A percentile compares a stretch with the other conserved stretches of the same genome.
phyloP scores from a whole-genome alignment of 106 monocot genomes.

The Phalaenopsis aphrodite region DNA sequence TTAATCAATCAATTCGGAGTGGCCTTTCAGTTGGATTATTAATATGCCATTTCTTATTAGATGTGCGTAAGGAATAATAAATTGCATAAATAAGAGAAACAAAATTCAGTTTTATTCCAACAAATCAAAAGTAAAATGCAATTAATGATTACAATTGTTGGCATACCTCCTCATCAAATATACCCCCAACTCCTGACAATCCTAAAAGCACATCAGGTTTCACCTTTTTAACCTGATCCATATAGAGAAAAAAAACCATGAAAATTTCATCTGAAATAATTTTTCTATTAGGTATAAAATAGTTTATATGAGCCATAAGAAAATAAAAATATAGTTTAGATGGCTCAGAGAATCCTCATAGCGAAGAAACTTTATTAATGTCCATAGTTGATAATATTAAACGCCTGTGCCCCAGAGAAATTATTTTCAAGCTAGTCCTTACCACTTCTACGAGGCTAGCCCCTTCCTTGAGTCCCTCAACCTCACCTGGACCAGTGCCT shows the following conservation, averaged over 20 bases:
- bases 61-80: background rate
- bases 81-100: background rate
- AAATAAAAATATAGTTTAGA: background rate
- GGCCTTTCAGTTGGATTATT: background rate
- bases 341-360: background rate
- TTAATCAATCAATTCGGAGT: background rate
- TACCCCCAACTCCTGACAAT: slow-evolving; percentile 93
- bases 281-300: background rate
- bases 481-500: slow-evolving; percentile 52
- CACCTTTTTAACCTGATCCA: slow-evolving; percentile 67
- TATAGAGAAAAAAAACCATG: slow-evolving; percentile 1
- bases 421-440: slow-evolving; percentile 13
- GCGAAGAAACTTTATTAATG: background rate
- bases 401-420: background rate
- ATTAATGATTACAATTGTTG: background rate
- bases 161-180: slow-evolving; percentile 79
- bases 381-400: background rate
- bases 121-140: background rate
- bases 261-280: background rate
- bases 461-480: slow-evolving; percentile 73
- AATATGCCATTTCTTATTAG: background rate
- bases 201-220: slow-evolving; percentile 97
- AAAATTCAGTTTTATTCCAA: too few species aligned
- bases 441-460: slow-evolving; percentile 93
- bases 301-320: background rate